A percentile compares a stretch with the other conserved stretches of the same genome.
These are phyloP conservation scores for Thraustotheca clavata DNA, from an alignment of 352 stramenopile genomes.

Conservation along the genomic window DNA sequence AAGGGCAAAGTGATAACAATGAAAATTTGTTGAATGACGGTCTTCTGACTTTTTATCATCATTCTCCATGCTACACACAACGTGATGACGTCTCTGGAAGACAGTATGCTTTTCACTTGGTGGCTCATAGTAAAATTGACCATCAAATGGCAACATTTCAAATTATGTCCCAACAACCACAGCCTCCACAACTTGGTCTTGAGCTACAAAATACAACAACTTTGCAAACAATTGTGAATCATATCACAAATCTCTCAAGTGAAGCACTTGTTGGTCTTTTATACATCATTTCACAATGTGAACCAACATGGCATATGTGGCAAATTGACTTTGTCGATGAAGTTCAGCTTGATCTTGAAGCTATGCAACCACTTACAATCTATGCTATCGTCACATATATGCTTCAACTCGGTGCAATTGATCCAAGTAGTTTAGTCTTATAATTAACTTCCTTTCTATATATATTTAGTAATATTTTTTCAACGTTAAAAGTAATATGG, in stretches of 20 bases:
- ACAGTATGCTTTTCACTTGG: background rate
- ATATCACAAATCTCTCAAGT: constrained; percentile 1
- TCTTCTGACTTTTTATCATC: background rate
- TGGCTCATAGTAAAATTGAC: background rate
- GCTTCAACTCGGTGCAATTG: too few species aligned
- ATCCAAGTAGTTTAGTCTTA: too few species aligned
- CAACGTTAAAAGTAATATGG: background rate
- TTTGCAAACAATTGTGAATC: constrained; percentile 1
- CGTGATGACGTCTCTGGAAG: background rate
- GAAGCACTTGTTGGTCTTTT: constrained; percentile 6
- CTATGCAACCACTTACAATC: constrained; percentile 18
- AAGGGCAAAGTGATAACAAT: background rate
- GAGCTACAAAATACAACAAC: background rate
- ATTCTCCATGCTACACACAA: background rate
- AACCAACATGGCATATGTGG: constrained; percentile 11
- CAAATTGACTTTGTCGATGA: constrained; percentile 5
- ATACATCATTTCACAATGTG: background rate
- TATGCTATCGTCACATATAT: constrained; percentile 13
- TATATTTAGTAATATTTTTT: background rate
- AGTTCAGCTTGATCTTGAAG: constrained; percentile 7
- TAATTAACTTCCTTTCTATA: too few species aligned
- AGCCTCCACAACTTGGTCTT: too few species aligned
- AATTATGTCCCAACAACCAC: too few species aligned
- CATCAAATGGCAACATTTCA: too few species aligned
- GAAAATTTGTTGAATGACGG: constrained; percentile 1